Evolutionary conservation across 192 early-diverging fungal species (phyloP).

Genomic region (Chytriomyces hyalinus): DNA sequence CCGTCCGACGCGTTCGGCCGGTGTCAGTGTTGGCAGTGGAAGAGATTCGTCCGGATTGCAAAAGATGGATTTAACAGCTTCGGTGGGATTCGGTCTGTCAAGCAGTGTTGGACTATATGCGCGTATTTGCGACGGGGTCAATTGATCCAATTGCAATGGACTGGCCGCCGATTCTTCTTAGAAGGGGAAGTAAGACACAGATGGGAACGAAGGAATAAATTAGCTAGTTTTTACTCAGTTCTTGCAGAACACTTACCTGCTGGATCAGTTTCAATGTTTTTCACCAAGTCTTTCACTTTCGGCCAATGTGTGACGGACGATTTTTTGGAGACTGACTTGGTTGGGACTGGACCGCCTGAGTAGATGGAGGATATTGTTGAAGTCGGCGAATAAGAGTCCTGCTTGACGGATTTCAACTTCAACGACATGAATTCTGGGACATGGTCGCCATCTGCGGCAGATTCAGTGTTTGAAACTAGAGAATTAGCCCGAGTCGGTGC

Average conservation of each 20-base stretch:
- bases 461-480: too few species aligned
- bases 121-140: background rate
- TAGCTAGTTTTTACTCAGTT: background rate
- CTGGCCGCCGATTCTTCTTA: too few species aligned
- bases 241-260: too few species aligned
- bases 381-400: too few species aligned
- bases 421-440: too few species aligned
- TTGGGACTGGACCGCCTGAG: background rate
- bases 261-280: slow-evolving; percentile 2
- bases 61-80: background rate
- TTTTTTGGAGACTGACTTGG: slow-evolving; percentile 1
- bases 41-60: slow-evolving; percentile 6
- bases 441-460: too few species aligned
- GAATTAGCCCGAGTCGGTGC: too few species aligned
- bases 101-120: background rate
- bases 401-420: too few species aligned
- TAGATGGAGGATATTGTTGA: too few species aligned
- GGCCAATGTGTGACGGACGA: slow-evolving; percentile 7
- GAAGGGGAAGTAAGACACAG: background rate
- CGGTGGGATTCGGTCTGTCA: background rate
- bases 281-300: slow-evolving; percentile 5
- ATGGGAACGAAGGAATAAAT: background rate
- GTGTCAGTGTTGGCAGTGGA: background rate
- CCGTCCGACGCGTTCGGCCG: too few species aligned
- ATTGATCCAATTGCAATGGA: background rate